These are phyloP conservation scores for Boletus rubescentipes DNA, from an alignment of 768 basidiomycete genomes.

Conservation along the genomic window DNA sequence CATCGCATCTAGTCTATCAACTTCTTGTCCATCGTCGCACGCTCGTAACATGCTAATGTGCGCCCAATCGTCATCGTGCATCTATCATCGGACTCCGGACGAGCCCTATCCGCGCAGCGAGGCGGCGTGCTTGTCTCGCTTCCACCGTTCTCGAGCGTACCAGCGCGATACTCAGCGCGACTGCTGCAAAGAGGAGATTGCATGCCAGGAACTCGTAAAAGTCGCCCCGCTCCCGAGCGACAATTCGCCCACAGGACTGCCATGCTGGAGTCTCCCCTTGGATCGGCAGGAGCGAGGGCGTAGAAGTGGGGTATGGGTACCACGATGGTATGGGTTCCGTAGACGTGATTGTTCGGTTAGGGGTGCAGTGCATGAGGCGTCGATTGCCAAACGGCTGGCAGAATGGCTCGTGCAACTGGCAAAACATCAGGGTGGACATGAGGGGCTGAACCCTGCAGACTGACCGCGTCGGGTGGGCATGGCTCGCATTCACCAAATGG, in stretches of 20 bases:
- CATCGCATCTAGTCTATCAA: background rate
- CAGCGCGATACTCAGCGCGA: constrained; percentile 65
- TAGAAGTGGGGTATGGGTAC: constrained; percentile 10
- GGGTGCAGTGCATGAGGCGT: constrained; percentile 78
- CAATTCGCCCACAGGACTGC: constrained; percentile 91
- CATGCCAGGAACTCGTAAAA: constrained; percentile 91
- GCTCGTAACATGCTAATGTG: background rate
- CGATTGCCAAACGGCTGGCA: constrained; percentile 97
- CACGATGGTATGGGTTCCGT: constrained; percentile 17
- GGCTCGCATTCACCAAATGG: constrained; percentile 61
- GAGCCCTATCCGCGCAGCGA: constrained; percentile 86
- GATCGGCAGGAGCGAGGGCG: constrained; percentile 8
- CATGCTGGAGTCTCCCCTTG: constrained; percentile 75
- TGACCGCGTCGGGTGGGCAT: constrained; percentile 62
- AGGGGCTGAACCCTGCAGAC: constrained; percentile 23
- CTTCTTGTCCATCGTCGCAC: background rate
- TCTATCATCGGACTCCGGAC: constrained; percentile 36
- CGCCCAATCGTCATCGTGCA: constrained; percentile 7
- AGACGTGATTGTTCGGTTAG: constrained; percentile 29
- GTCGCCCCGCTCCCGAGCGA: constrained; percentile 74
- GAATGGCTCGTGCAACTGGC: constrained; percentile 82
- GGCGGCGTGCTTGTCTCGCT: constrained; percentile 71
- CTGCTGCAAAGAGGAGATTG: constrained; percentile 68
- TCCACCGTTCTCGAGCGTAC: constrained; percentile 68
- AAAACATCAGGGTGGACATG: constrained; percentile 5